These are phyloP conservation scores for Fusarium sp. DNA, from an alignment of 2,329 filamentous ascomycete genomes.

Conservation along the genomic window DNA sequence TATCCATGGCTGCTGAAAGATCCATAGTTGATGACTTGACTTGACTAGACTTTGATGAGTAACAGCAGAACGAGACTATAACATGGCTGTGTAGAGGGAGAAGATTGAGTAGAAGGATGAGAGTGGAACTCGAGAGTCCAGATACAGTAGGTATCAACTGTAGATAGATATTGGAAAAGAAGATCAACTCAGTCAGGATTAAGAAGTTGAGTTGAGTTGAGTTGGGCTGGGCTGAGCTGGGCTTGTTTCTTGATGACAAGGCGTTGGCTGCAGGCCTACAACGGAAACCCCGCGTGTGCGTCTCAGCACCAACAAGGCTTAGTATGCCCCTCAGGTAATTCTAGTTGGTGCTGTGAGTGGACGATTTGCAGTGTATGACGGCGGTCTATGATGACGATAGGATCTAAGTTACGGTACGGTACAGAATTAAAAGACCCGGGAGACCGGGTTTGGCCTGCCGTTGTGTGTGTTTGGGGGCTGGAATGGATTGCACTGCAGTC, in stretches of 20 bases:
- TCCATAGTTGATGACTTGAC: neutral
- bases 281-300: slow-evolving; percentile 31
- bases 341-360: slow-evolving; percentile 31
- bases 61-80: neutral
- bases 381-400: slow-evolving; percentile 38
- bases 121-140: no score
- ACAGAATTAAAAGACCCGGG: neutral
- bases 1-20: slow-evolving; percentile 18
- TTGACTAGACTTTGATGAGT: neutral
- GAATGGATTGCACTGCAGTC: neutral
- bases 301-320: slow-evolving; percentile 32
- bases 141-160: neutral
- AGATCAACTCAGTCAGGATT: neutral
- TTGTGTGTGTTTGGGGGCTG: neutral
- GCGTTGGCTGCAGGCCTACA: slow-evolving; percentile 1
- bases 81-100: slow-evolving; percentile 2
- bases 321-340: slow-evolving; percentile 5
- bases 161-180: neutral
- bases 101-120: no score
- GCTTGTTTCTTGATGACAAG: slow-evolving; percentile 21
- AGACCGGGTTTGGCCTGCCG: neutral
- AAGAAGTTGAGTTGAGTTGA: slow-evolving; percentile 6
- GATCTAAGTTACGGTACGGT: neutral
- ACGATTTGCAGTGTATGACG: neutral
- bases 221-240: neutral